Evolutionary conservation across 1,139 yeast species (phyloP).

Genomic region (Blastobotrys ciferrii): DNA sequence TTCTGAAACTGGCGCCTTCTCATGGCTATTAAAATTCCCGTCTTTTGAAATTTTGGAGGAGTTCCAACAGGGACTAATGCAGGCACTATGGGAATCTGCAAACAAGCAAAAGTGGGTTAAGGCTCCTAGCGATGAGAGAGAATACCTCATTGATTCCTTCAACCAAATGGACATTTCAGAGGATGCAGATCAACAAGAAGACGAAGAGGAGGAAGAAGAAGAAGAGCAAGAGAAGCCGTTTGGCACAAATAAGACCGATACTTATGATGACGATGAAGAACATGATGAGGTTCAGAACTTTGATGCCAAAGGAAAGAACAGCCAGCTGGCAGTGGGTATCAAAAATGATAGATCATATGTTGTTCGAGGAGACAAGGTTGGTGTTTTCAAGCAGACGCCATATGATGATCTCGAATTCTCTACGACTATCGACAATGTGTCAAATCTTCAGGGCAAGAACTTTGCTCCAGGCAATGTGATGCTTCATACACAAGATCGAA

Average conservation of each 20-base stretch:
- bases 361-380: conserved; percentile 73
- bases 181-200: conserved; percentile 35
- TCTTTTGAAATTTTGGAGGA: conserved; percentile 41
- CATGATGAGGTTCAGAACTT: conserved; percentile 36
- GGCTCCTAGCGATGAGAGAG: conserved; percentile 44
- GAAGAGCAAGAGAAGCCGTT: conserved; percentile 31
- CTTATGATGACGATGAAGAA: conserved; percentile 36
- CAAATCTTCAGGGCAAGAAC: conserved; percentile 51
- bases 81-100: conserved; percentile 59
- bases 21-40: conserved; percentile 63
- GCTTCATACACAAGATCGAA: conserved; percentile 72
- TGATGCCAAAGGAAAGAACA: conserved; percentile 45
- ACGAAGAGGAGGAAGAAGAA: conserved; percentile 38
- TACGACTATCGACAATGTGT: conserved; percentile 63
- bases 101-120: conserved; percentile 53
- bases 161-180: conserved; percentile 41
- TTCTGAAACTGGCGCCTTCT: conserved; percentile 41
- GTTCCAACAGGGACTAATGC: conserved; percentile 55
- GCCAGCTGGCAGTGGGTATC: conserved; percentile 67
- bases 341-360: conserved; percentile 73
- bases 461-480: conserved; percentile 64
- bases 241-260: conserved; percentile 26
- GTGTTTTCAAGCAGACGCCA: conserved; percentile 67
- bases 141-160: conserved; percentile 51
- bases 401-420: conserved; percentile 55